phyloP scores from a whole-genome alignment of 139 green algal species.

The Tetratostichococcus sp. region DNA sequence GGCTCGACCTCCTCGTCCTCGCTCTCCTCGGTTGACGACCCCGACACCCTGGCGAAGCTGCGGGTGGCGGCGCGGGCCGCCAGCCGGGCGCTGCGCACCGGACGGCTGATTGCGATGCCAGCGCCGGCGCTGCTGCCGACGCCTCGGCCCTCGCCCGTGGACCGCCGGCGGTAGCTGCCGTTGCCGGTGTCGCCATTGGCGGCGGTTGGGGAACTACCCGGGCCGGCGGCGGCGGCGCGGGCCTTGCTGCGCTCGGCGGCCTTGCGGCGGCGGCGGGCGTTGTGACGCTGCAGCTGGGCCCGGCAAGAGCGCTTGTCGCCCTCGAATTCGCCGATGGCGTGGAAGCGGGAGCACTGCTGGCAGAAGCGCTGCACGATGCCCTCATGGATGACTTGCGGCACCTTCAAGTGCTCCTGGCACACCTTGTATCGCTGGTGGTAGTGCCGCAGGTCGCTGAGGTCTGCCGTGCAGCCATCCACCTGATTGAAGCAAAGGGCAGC shows the following conservation, averaged over 20 bases:
- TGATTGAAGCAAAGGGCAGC: constrained; percentile 38
- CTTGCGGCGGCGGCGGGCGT: constrained; percentile 36
- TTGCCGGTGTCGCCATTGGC: too few relatives aligned
- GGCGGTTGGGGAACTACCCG: too few relatives aligned
- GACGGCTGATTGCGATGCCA: too few relatives aligned
- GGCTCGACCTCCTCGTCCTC: background rate
- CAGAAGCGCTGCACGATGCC: constrained; percentile 28
- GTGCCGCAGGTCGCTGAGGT: constrained; percentile 54
- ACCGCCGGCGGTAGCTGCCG: background rate
- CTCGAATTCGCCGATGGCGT: constrained; percentile 33
- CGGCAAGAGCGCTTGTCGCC: constrained; percentile 36
- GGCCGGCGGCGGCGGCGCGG: too few relatives aligned
- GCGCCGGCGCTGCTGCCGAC: too few relatives aligned
- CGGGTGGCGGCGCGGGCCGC: too few relatives aligned
- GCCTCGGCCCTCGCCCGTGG: background rate
- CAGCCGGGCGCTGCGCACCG: background rate
- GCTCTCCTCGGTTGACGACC: background rate
- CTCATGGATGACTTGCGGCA: constrained; percentile 7
- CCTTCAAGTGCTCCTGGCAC: constrained; percentile 67
- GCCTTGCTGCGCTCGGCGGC: background rate
- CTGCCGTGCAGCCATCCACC: constrained; percentile 62
- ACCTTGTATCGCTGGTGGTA: constrained; percentile 85
- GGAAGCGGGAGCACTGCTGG: constrained; percentile 37
- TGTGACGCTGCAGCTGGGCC: constrained; percentile 48
- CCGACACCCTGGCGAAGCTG: background rate